phyloP scores from a whole-genome alignment of 768 basidiomycete genomes.

The Xerocomus spinulosus region DNA sequence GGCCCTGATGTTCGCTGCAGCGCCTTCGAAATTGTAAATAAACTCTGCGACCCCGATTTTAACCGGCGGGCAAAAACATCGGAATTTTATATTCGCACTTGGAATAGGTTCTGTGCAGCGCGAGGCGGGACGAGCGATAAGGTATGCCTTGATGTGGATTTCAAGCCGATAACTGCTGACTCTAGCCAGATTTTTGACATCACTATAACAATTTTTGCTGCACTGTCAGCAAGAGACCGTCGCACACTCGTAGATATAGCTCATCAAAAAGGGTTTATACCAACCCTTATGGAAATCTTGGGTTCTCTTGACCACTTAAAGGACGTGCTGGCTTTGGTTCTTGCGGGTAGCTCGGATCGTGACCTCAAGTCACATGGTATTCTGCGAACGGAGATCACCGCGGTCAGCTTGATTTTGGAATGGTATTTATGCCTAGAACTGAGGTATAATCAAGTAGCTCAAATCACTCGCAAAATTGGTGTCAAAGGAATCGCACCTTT shows the following conservation, averaged over 20 bases:
- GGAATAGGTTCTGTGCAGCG: constrained; percentile 58
- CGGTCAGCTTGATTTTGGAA: constrained; percentile 38
- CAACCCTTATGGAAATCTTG: constrained; percentile 44
- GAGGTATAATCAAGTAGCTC: constrained; percentile 27
- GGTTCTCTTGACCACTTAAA: constrained; percentile 26
- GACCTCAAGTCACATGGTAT: constrained; percentile 52
- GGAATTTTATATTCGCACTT: constrained; percentile 65
- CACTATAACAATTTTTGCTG: constrained; percentile 55
- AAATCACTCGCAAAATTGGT: constrained; percentile 33
- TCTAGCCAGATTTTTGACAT: constrained; percentile 55
- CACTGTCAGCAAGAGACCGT: constrained; percentile 58
- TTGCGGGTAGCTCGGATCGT: constrained; percentile 31
- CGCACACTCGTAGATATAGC: constrained; percentile 53
- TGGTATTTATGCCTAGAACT: constrained; percentile 1
- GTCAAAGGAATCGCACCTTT: constrained; percentile 31
- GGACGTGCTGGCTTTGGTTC: constrained; percentile 50
- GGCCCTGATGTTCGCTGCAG: constrained; percentile 33
- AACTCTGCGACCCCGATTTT: constrained; percentile 71
- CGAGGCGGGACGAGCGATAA: constrained; percentile 62
- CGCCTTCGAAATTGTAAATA: constrained; percentile 70
- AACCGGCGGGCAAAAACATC: constrained; percentile 74
- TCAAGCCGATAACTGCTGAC: neutral
- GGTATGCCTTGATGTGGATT: constrained; percentile 31
- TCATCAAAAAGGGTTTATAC: constrained; percentile 31
- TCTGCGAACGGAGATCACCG: constrained; percentile 50